Percentiles rank a stretch among this genome's conserved stretches.
Conservation (phyloP, 1,139 yeast genomes). For the Meyerozyma elateridarum region DNA sequence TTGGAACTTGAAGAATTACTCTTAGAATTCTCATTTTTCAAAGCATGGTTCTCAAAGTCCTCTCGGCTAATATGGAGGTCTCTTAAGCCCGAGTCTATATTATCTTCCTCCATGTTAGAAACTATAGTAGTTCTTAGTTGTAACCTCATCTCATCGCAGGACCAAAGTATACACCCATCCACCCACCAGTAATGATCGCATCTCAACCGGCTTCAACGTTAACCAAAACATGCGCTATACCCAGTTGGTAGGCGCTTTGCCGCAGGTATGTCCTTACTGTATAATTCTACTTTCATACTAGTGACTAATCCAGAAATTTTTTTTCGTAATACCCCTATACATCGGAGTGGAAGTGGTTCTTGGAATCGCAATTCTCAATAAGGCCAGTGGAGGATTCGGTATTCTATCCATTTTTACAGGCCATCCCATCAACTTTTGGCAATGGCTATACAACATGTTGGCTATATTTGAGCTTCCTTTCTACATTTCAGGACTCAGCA, state of each 20-base stretch:
- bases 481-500: conserved; percentile 56
- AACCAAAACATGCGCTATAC: conserved; percentile 4
- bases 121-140: too few species aligned
- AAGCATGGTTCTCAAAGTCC: too few species aligned
- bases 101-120: neutral
- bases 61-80: neutral
- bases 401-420: conserved; percentile 83
- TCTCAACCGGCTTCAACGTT: conserved; percentile 1
- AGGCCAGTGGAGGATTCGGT: conserved; percentile 88
- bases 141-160: conserved; percentile 1
- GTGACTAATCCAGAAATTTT: conserved; percentile 37
- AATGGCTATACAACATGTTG: conserved; percentile 74
- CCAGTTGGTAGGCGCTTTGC: conserved; percentile 10
- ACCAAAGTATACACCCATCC: neutral
- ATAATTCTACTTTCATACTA: conserved; percentile 1
- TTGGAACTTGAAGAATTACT: neutral
- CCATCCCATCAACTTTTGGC: conserved; percentile 77
- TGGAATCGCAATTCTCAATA: conserved; percentile 78
- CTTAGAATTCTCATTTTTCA: neutral
- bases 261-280: conserved; percentile 9
- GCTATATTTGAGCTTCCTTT: conserved; percentile 64
- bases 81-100: neutral
- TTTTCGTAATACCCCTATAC: conserved; percentile 68
- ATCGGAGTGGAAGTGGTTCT: conserved; percentile 82
- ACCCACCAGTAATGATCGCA: too few species aligned